Conservation (phyloP, 148 eudicot species). For the Diospyros lotus region DNA sequence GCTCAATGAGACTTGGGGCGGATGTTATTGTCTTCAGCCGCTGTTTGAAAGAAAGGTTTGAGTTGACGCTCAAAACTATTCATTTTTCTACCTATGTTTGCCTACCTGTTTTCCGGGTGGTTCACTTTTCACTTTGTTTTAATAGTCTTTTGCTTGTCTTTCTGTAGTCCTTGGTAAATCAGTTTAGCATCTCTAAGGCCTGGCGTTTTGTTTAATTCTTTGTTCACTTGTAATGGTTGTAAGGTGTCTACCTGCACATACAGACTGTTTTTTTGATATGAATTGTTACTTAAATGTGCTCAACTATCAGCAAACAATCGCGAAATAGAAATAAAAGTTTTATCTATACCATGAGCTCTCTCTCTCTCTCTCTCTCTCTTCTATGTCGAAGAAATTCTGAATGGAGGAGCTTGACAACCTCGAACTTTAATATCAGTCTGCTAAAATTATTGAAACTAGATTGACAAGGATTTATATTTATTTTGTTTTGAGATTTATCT, state of each 20-base stretch:
- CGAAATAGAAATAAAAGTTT: no score
- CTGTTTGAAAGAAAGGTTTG: slow-evolving; percentile 41
- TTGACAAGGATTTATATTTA: no score
- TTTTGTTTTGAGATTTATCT: no score
- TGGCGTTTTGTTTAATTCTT: not conserved
- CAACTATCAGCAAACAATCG: not conserved
- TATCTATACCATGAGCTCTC: no score
- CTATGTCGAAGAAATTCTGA: no score
- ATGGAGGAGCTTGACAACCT: no score
- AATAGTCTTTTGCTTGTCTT: not conserved
- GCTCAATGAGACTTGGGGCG: slow-evolving; percentile 98
- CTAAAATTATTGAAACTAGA: no score
- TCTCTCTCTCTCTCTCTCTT: no score
- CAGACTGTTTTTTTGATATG: not conserved
- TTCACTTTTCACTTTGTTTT: not conserved
- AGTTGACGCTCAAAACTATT: not conserved
- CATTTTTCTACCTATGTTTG: not conserved
- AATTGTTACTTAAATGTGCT: not conserved
- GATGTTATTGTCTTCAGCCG: slow-evolving; percentile 94
- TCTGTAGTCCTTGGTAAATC: not conserved
- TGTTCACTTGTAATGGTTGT: not conserved
- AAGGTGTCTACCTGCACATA: not conserved
- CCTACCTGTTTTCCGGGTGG: not conserved
- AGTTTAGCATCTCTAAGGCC: not conserved
- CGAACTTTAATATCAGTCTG: no score